Percentiles rank a stretch among this genome's conserved stretches.
Evolutionary conservation across 768 basidiomycete genomes (phyloP).

Genomic region (Saitozyma sp.): DNA sequence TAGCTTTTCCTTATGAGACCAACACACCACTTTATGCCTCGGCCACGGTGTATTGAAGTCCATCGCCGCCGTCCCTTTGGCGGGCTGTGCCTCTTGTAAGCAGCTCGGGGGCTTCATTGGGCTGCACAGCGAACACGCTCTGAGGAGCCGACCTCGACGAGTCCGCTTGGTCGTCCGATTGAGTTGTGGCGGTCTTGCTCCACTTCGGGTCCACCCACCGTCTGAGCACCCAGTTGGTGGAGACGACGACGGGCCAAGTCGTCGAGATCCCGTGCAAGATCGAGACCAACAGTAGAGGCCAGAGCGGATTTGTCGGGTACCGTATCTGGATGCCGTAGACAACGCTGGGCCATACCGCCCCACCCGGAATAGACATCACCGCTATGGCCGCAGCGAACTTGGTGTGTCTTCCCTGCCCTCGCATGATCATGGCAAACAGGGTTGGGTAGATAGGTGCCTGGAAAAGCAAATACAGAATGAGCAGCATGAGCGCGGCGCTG

Average conservation of each 20-base stretch:
- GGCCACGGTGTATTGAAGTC: no score
- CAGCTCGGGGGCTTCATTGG: no score
- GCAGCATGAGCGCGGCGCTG: slow-evolving; percentile 15
- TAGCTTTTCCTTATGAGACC: no score
- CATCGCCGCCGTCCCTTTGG: no score
- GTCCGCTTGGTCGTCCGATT: no score
- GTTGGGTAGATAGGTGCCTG: slow-evolving; percentile 47
- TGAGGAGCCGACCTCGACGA: no score
- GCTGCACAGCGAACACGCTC: no score
- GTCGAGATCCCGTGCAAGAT: slow-evolving; percentile 8
- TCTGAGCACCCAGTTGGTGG: slow-evolving; percentile 4
- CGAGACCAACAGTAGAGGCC: slow-evolving; percentile 1
- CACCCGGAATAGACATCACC: slow-evolving; percentile 39
- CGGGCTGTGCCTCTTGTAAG: no score
- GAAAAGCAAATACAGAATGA: slow-evolving; percentile 42
- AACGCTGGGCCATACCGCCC: slow-evolving; percentile 31
- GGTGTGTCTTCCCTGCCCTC: slow-evolving; percentile 41
- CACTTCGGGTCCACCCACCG: slow-evolving; percentile 14
- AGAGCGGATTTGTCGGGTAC: slow-evolving; percentile 12
- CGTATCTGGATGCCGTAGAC: slow-evolving; percentile 27
- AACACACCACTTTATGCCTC: no score
- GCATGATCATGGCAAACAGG: slow-evolving; percentile 44
- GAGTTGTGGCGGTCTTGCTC: no score
- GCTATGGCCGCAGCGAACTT: slow-evolving; percentile 35
- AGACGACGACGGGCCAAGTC: slow-evolving; percentile 10